Base-by-base conservation (phyloP, 768 basidiomycete species). In the Lactarius sp. region DNA sequence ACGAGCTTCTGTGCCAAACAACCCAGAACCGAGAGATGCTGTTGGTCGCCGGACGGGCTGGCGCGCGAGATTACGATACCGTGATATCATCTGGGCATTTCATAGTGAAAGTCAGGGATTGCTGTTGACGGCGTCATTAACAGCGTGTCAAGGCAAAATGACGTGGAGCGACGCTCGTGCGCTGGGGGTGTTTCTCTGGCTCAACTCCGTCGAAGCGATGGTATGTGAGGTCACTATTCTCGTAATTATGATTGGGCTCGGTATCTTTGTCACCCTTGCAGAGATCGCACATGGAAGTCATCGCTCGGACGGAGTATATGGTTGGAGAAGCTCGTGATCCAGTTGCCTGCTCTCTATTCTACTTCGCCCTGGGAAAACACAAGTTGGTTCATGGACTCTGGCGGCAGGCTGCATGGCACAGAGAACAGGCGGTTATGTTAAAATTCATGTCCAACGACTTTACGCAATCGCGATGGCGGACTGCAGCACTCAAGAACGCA, bases 71-170 rank as follows among this genome's bases (percentile, higher is more conserved):
- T 79, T 96, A 52, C 85, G 92, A 22, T 94, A 90, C 74, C 85
- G 97, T 39, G 96, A 99, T 73, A 92, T 98, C 78, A 81, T 98
- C 33, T 99, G 96, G 95, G 96, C 95, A 0, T 95, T 89, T 72
- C 90, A 97, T 69, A 97, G 94, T 71, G 94, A 97, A 74, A 92
- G 87, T 70, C 94, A 99, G 70, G 92, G 90, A 18, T 73, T 98
- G 51, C 74, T 99, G 5, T 73, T 97, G 57, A 77, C 80, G 33
- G 85, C 87, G 4, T 89, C 90, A 2, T 80, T 80, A 16, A 75
- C 80, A 4, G 86, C 89, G 13, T 95, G 92, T 69, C 82, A 83
- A 42, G 88, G 86, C 0, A 96, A 92, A 75, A 91, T 98, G 86
- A 74, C 83, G 42, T 98, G 96, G 96, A 77, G 81, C 16, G 92